Evolutionary conservation across 2,329 filamentous ascomycete species (phyloP).

Genomic region (Nigrograna mackinnonii): DNA sequence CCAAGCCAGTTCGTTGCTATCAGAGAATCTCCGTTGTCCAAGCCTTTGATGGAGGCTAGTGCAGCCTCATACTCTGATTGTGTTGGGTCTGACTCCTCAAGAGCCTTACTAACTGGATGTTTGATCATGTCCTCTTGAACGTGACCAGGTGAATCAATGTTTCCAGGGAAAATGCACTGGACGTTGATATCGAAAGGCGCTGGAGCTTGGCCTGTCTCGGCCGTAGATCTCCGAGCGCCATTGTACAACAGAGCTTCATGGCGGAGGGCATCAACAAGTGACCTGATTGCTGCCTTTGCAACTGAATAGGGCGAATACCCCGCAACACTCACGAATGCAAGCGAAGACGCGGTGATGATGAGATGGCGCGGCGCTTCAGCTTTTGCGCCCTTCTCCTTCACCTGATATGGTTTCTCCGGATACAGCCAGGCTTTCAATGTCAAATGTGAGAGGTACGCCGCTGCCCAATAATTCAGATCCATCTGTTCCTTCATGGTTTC

Average conservation of each 20-base stretch:
- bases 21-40: slow-evolving; percentile 81
- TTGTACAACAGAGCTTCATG: slow-evolving; percentile 90
- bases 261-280: slow-evolving; percentile 78
- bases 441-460: slow-evolving; percentile 82
- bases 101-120: slow-evolving; percentile 74
- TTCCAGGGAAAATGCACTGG: slow-evolving; percentile 82
- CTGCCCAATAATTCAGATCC: slow-evolving; percentile 91
- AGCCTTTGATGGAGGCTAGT: slow-evolving; percentile 65
- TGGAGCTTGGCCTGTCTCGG: slow-evolving; percentile 32
- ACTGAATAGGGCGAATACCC: slow-evolving; percentile 87
- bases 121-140: slow-evolving; percentile 78
- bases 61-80: slow-evolving; percentile 83
- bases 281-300: slow-evolving; percentile 82
- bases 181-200: slow-evolving; percentile 72
- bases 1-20: slow-evolving; percentile 77
- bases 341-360: slow-evolving; percentile 81
- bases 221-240: slow-evolving; percentile 51
- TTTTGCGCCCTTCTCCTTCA: slow-evolving; percentile 24
- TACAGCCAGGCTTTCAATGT: slow-evolving; percentile 75
- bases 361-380: slow-evolving; percentile 68
- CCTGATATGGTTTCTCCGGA: slow-evolving; percentile 37
- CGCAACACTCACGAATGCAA: slow-evolving; percentile 74
- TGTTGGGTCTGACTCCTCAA: slow-evolving; percentile 82
- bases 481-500: slow-evolving; percentile 74
- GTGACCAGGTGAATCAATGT: slow-evolving; percentile 76